Evolutionary conservation across 306 rosid species (phyloP).

Genomic region (Carpinus fangiana): DNA sequence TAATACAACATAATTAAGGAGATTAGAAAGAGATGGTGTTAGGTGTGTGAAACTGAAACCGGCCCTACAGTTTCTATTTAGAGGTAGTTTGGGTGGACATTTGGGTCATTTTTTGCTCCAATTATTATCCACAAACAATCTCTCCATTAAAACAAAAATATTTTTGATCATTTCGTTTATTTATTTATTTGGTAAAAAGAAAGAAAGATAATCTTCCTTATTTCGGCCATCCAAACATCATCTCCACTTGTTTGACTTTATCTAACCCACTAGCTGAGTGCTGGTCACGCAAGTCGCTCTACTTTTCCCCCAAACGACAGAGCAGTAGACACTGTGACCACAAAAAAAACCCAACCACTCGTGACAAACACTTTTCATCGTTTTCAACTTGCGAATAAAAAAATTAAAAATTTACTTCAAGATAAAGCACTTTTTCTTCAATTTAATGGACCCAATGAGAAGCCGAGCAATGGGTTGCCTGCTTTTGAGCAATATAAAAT

Average conservation of each 20-base stretch:
- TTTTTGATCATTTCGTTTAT: no score
- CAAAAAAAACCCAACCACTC: background rate
- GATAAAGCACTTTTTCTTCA: background rate
- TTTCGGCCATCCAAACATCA: conserved; percentile 8
- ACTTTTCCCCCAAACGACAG: background rate
- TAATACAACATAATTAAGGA: no score
- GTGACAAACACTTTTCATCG: background rate
- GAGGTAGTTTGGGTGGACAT: no score
- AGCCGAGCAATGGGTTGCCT: background rate
- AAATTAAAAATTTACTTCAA: background rate
- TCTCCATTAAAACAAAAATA: no score
- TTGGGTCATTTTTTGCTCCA: no score
- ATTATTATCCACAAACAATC: no score
- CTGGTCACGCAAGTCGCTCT: conserved; percentile 15
- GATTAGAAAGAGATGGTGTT: no score
- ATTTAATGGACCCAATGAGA: background rate
- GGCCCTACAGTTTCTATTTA: no score
- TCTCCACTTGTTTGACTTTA: conserved; percentile 31
- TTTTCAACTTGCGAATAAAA: background rate
- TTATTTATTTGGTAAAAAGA: no score
- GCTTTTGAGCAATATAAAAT: background rate
- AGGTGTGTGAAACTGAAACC: no score
- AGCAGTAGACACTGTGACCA: background rate
- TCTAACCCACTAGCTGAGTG: conserved; percentile 20
- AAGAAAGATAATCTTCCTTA: background rate